These are phyloP conservation scores for Pyrus betulifolia DNA, from an alignment of 306 rosid genomes.

Conservation along the genomic window DNA sequence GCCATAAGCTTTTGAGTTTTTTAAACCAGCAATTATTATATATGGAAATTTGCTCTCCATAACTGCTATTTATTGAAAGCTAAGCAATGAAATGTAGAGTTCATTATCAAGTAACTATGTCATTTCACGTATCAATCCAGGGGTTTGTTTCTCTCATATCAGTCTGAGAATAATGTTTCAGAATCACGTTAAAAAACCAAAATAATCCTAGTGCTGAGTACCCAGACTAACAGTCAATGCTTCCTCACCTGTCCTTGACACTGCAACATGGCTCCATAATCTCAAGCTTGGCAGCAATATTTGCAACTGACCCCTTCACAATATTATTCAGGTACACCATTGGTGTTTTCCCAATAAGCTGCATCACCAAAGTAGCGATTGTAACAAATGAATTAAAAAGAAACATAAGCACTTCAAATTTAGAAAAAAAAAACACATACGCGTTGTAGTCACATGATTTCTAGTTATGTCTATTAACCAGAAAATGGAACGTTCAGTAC, in stretches of 20 bases:
- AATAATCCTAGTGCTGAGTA: not conserved
- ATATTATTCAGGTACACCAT: conserved; percentile 90
- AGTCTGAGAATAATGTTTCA: not conserved
- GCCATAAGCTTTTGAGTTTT: not conserved
- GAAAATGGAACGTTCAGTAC: not conserved
- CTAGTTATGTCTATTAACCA: not conserved
- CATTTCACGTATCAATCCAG: too few species aligned
- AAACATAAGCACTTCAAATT: not conserved
- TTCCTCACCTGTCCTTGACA: conserved; percentile 88
- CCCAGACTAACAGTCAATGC: not conserved
- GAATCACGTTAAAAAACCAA: not conserved
- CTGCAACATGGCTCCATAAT: conserved; percentile 99
- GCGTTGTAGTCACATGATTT: not conserved
- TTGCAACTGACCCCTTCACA: conserved; percentile 75
- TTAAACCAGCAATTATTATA: not conserved
- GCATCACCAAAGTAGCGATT: conserved; percentile 23
- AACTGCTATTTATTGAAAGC: not conserved
- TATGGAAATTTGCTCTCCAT: not conserved
- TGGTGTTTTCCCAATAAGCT: conserved; percentile 96
- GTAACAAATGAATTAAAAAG: conserved; percentile 1
- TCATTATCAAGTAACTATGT: too few species aligned
- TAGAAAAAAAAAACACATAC: not conserved
- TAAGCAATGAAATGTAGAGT: too few species aligned
- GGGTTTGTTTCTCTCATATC: not conserved
- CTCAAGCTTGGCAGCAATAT: conserved; percentile 97